Evolutionary conservation across 176 grass and related monocot genomes (phyloP).

Genomic region (Bolboschoenus planiculmis): DNA sequence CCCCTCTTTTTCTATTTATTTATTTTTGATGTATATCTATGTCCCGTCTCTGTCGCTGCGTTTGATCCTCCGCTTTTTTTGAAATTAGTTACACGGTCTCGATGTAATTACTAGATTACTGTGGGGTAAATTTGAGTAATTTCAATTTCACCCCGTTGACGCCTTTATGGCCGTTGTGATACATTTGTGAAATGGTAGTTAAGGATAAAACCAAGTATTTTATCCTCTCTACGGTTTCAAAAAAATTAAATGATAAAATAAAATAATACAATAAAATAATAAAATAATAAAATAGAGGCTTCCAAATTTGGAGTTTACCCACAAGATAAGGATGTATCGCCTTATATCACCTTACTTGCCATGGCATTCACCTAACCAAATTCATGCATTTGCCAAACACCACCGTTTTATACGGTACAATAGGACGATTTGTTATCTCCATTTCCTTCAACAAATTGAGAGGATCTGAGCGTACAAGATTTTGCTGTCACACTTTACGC

Average conservation of each 20-base stretch:
- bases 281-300: neutral
- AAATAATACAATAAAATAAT: no score
- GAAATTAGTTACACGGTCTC: neutral
- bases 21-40: neutral
- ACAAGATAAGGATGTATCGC: constrained; percentile 2
- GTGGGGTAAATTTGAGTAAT: neutral
- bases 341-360: neutral
- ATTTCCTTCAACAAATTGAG: neutral
- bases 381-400: constrained; percentile 19
- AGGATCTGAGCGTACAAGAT: neutral
- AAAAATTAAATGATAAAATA: no score
- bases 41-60: neutral
- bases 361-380: constrained; percentile 5
- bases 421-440: neutral
- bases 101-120: neutral
- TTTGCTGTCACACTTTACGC: neutral
- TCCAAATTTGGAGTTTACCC: constrained; percentile 12
- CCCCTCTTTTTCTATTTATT: neutral
- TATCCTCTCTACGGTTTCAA: neutral
- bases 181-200: neutral
- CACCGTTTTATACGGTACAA: neutral
- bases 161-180: neutral
- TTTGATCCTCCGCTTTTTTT: neutral
- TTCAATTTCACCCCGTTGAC: neutral
- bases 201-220: neutral